phyloP scores from a whole-genome alignment of 2,329 filamentous ascomycete species.

The Fusarium illudens region DNA sequence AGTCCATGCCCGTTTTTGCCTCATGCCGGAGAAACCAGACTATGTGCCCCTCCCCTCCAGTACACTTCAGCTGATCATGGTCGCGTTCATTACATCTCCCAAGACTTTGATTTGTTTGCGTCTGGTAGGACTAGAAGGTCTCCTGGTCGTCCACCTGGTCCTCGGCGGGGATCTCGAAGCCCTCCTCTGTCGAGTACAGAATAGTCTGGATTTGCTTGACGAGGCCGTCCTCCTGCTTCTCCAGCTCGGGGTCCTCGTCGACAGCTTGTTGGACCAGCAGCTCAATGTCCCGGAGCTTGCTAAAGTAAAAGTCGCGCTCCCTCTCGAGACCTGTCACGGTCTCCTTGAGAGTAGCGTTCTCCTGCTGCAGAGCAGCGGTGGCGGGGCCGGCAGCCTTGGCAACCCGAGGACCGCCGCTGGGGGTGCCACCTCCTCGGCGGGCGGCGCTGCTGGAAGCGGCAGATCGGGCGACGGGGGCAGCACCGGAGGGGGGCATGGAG shows the following conservation, averaged over 20 bases:
- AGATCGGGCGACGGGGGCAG: slow-evolving; percentile 59
- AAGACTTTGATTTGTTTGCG: slow-evolving; percentile 11
- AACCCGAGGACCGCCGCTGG: slow-evolving; percentile 62
- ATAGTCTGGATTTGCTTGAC: slow-evolving; percentile 97
- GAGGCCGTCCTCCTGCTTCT: slow-evolving; percentile 91
- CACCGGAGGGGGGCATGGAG: slow-evolving; percentile 62
- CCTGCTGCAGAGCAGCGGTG: slow-evolving; percentile 78
- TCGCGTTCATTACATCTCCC: slow-evolving; percentile 40
- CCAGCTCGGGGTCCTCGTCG: slow-evolving; percentile 90
- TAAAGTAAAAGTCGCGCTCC: slow-evolving; percentile 99
- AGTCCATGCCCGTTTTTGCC: slow-evolving; percentile 34
- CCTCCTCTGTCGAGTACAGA: slow-evolving; percentile 94
- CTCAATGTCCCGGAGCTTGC: slow-evolving; percentile 97
- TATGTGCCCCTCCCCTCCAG: slow-evolving; percentile 11
- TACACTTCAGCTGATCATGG: slow-evolving; percentile 35
- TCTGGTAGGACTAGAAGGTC: slow-evolving; percentile 66
- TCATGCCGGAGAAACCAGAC: slow-evolving; percentile 28
- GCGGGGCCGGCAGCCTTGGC: slow-evolving; percentile 63
- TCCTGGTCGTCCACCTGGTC: slow-evolving; percentile 81
- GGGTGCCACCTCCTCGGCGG: slow-evolving; percentile 68
- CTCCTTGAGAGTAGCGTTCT: slow-evolving; percentile 91
- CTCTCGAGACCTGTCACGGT: slow-evolving; percentile 94
- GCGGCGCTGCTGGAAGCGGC: slow-evolving; percentile 60
- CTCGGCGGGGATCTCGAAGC: slow-evolving; percentile 89
- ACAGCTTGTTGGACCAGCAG: slow-evolving; percentile 91